Conservation (phyloP, 1,139 yeast genomes). For the Ogataea hybrid region DNA sequence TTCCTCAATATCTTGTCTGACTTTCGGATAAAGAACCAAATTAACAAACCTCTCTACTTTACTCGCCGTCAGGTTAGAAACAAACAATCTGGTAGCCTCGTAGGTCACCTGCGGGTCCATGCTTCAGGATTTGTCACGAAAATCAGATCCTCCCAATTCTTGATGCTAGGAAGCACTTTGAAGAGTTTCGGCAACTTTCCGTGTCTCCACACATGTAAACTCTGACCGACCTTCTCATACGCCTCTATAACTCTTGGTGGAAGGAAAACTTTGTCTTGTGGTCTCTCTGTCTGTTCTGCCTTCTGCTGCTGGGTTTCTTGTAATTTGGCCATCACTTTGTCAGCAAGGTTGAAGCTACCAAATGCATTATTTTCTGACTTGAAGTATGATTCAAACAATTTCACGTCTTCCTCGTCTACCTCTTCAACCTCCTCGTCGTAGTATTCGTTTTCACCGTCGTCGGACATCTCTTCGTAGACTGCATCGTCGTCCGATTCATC, state of each 20-base stretch:
- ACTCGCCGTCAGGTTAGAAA: slow-evolving; percentile 80
- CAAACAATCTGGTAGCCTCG: slow-evolving; percentile 93
- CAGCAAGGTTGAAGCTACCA: slow-evolving; percentile 73
- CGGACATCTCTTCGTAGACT: slow-evolving; percentile 27
- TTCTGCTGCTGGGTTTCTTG: slow-evolving; percentile 59
- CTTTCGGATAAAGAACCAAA: slow-evolving; percentile 74
- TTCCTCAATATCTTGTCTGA: slow-evolving; percentile 78
- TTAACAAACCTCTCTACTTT: slow-evolving; percentile 87
- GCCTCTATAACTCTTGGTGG: slow-evolving; percentile 97
- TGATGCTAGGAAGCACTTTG: slow-evolving; percentile 88
- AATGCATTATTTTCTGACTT: slow-evolving; percentile 36
- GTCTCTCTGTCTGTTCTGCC: slow-evolving; percentile 29
- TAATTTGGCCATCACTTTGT: slow-evolving; percentile 86
- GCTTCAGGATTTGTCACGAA: slow-evolving; percentile 87
- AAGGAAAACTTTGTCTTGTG: slow-evolving; percentile 59
- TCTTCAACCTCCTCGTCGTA: slow-evolving; percentile 31
- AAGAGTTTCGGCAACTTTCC: slow-evolving; percentile 95
- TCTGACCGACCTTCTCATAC: slow-evolving; percentile 85
- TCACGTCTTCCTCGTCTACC: slow-evolving; percentile 68
- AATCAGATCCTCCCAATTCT: slow-evolving; percentile 93
- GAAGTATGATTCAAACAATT: slow-evolving; percentile 65
- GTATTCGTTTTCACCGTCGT: slow-evolving; percentile 28
- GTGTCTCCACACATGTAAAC: slow-evolving; percentile 87
- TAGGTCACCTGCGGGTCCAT: slow-evolving; percentile 97
- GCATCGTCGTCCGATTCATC: slow-evolving; percentile 29